Base-by-base conservation (phyloP, 2,329 filamentous ascomycete genomes). In the Aspergillus luchuensis region DNA sequence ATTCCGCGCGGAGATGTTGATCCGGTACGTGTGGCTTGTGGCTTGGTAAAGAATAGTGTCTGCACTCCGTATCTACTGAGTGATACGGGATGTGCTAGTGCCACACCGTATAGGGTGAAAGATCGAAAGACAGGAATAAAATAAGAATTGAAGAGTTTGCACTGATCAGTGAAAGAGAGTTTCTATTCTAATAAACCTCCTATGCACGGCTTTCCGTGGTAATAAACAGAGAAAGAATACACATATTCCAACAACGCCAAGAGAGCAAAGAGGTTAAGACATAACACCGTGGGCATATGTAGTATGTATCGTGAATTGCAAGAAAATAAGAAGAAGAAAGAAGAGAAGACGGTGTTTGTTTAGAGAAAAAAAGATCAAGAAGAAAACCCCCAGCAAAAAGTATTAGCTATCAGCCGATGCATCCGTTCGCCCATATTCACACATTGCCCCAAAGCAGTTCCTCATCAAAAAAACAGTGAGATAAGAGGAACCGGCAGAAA, bases 381-480 rank as follows among this genome's bases (percentile, higher is more conserved):
- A 57, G 13, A 43, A 57, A 52, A 50, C 33, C 52, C 25, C 63
- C 56, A 56, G 33, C 38, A 39, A 19, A 54, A 54, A 54, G 11
- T 47, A 54, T 54, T 30, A 21, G 52, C 53, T 33, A 36, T 15
- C 33, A 36, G 33, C 52, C 48, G 30, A 60, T 51, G 49, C 50
- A 60, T 36, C 60, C 56, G 33, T 58, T 59, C 54, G 59, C 59
- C 51, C 50, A 55, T 62, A 66, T 63, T 64, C 60, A 64, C 62
- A 60, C 51, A 56, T 63, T 54, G 33, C 33, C 59, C 59, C 55
- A 63, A 57, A 49, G 30, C 25, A 30, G 43, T 45, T 28, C 54
- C 25, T 17, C 41, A 50, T 50, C 25, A 17, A 30, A 43, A 17
- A 45, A 45, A 49, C 11, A 50, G 25, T 8, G 25, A 17, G 28